phyloP scores from a whole-genome alignment of 805 yeast species.

The Metschnikowia noctiluminum region DNA sequence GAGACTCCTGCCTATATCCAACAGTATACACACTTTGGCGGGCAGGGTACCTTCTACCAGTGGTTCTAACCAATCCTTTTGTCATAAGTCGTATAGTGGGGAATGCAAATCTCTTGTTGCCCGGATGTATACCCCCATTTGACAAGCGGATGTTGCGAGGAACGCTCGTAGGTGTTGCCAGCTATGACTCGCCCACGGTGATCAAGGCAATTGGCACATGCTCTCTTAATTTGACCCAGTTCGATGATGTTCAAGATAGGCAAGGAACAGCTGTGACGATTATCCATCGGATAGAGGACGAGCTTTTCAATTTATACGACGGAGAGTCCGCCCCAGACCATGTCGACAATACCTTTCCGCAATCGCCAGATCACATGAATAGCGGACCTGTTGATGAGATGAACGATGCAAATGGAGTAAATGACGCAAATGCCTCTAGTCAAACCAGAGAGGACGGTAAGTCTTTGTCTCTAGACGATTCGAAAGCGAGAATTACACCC shows the following conservation, averaged over 20 bases:
- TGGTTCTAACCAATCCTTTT: conserved; percentile 65
- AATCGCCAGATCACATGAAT: background rate
- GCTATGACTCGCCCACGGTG: conserved; percentile 55
- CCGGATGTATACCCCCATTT: conserved; percentile 65
- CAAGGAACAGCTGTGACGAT: conserved; percentile 78
- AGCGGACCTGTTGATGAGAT: no score
- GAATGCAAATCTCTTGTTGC: conserved; percentile 82
- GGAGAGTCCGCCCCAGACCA: conserved; percentile 28
- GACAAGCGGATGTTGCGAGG: conserved; percentile 50
- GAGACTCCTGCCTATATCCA: conserved; percentile 59
- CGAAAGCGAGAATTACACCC: no score
- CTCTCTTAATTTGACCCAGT: conserved; percentile 42
- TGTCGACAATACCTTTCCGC: conserved; percentile 5
- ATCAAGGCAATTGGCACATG: conserved; percentile 72
- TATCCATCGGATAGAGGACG: conserved; percentile 67
- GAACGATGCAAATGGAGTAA: no score
- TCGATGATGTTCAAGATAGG: conserved; percentile 51
- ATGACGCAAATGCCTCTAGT: no score
- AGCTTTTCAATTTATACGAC: conserved; percentile 51
- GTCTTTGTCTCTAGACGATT: no score
- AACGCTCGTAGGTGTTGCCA: conserved; percentile 67
- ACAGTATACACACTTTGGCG: conserved; percentile 72
- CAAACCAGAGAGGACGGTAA: no score
- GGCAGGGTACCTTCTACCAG: conserved; percentile 62
- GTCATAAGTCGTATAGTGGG: conserved; percentile 67